Base-by-base conservation (phyloP, 371 early-diverging fungal genomes). In the Apophysomyces variabilis region DNA sequence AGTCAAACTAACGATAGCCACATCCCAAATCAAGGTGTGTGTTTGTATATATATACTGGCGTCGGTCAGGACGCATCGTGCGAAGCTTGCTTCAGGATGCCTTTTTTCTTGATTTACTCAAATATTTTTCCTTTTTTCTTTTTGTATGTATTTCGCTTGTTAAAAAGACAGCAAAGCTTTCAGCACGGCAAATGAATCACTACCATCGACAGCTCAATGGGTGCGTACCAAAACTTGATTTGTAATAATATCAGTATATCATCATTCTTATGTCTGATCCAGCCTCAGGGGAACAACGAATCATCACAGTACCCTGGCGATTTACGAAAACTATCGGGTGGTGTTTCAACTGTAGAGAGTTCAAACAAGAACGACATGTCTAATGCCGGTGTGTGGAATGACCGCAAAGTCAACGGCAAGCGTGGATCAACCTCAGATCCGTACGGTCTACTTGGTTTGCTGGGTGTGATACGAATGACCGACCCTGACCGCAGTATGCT, bases 381-480 rank as follows among this genome's bases (percentile, higher is more conserved):
- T 5, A 50, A 50, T 50, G 18, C 54, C n/a, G 54, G 21, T 11
- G 54, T 21, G 21, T 50, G 54, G 54, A 50, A 50, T 21, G 54
- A 50, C 9, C 54, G 54, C 21, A 50, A 50, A 50, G 21, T 9
- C 7, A 50, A 50, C 21, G 21, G 39, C 38, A 64, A 50, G 54
- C 54, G 21, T 21, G 21, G 54, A 21, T n/a, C 54, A 4, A 50
- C 62, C 6, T 57, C 73, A 41, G 84, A 86, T 66, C 72, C 74
- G 18, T 89, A 79, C 65, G 91, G 90, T 8, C 75, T 93, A 16
- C 70, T 87, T 43, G 93, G 92, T n/a, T 75, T 93, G 65, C 77
- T 92, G 59, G 89, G 87, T 38, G 87, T 92, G 58, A 90, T 93
- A 58, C 82, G 92, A 35, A 81, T 86, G 84, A 83, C 89, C 5